Conservation (phyloP, 495 filamentous ascomycete genomes). For the Podospora australis region DNA sequence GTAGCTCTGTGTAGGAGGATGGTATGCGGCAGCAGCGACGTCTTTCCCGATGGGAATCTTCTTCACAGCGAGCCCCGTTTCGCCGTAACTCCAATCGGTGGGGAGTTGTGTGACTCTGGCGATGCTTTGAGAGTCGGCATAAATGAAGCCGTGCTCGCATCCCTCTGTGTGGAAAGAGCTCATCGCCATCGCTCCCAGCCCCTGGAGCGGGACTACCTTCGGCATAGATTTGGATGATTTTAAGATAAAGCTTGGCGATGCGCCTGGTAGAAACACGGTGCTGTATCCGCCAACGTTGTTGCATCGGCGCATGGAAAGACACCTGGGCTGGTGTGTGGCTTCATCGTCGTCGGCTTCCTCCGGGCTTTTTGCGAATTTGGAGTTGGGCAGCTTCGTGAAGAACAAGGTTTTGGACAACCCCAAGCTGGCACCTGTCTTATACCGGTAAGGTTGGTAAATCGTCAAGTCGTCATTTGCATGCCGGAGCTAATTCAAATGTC, state of each 20-base stretch:
- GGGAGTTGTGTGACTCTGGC: conserved; percentile 66
- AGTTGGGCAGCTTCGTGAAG: conserved; percentile 70
- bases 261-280: conserved; percentile 73
- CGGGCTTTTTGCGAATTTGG: conserved; percentile 48
- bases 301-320: conserved; percentile 54
- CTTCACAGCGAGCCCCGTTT: conserved; percentile 61
- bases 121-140: conserved; percentile 59
- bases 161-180: conserved; percentile 63
- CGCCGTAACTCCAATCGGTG: conserved; percentile 52
- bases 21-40: conserved; percentile 67
- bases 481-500: conserved; percentile 50
- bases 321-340: conserved; percentile 33
- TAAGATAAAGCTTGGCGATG: conserved; percentile 70
- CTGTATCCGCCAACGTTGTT: conserved; percentile 66
- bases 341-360: conserved; percentile 32
- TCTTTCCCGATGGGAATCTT: conserved; percentile 65
- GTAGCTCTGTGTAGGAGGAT: conserved; percentile 65
- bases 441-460: conserved; percentile 75
- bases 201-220: conserved; percentile 63
- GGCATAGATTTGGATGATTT: conserved; percentile 70
- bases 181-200: conserved; percentile 56
- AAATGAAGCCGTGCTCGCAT: conserved; percentile 77
- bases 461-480: conserved; percentile 72
- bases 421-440: conserved; percentile 22
- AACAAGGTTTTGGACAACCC: conserved; percentile 47